Evolutionary conservation across 108 stramenopile genomes (phyloP).

Genomic region (Conticribra weissflogii): DNA sequence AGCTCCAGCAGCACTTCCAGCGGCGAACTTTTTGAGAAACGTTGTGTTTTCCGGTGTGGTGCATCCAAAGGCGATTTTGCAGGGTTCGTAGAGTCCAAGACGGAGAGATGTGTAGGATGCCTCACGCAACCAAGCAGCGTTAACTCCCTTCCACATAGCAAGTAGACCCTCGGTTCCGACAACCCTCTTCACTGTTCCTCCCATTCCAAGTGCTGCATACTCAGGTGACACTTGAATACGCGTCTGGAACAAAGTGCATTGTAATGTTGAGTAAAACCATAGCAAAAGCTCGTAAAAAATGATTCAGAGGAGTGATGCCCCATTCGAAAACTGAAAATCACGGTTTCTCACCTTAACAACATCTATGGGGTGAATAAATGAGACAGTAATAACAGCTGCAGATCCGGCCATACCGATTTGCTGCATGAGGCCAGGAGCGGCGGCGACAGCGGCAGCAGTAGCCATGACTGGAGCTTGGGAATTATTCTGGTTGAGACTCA

Average conservation of each 20-base stretch:
- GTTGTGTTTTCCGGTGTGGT: constrained; percentile 70
- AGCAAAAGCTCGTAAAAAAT: not conserved
- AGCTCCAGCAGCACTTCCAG: constrained; percentile 87
- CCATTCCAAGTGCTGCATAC: constrained; percentile 76
- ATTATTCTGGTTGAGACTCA: constrained; percentile 27
- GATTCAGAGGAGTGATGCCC: too few relatives aligned
- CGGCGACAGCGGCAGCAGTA: constrained; percentile 47
- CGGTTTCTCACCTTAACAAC: constrained; percentile 80
- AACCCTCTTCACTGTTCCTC: constrained; percentile 74
- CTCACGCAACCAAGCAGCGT: constrained; percentile 91
- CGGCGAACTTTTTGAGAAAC: constrained; percentile 83
- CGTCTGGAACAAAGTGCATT: constrained; percentile 41
- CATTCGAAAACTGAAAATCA: too few relatives aligned
- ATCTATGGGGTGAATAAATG: constrained; percentile 93
- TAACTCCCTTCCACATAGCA: constrained; percentile 91
- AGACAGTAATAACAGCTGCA: constrained; percentile 86
- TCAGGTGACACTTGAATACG: constrained; percentile 86
- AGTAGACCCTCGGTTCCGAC: constrained; percentile 72
- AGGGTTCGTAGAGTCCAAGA: constrained; percentile 90
- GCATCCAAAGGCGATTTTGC: constrained; percentile 85
- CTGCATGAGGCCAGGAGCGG: constrained; percentile 68
- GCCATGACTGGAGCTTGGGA: constrained; percentile 41
- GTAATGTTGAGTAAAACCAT: too few relatives aligned
- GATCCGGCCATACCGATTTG: constrained; percentile 88
- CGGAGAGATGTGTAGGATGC: constrained; percentile 94